Percentiles rank a stretch among this genome's conserved stretches.
These are phyloP conservation scores for Emericellopsis cladophorae DNA, from an alignment of 2,329 filamentous ascomycete species.

Conservation along the genomic window DNA sequence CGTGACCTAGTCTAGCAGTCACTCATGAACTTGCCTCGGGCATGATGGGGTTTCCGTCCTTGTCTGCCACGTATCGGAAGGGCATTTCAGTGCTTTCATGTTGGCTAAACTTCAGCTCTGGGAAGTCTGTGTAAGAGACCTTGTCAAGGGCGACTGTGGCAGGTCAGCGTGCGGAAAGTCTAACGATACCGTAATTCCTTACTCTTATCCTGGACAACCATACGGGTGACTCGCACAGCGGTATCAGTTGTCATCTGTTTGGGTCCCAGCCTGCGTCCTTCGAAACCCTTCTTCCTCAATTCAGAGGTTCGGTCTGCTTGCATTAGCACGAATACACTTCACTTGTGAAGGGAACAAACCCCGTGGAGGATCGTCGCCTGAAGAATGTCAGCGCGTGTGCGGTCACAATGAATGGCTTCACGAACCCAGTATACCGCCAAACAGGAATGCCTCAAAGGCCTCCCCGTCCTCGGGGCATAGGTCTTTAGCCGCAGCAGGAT, in stretches of 20 bases:
- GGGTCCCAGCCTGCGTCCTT: constrained; percentile 74
- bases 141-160: constrained; percentile 58
- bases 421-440: constrained; percentile 87
- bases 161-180: constrained; percentile 5
- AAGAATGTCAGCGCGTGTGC: neutral
- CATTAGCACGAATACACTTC: neutral
- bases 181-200: constrained; percentile 13
- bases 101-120: constrained; percentile 79
- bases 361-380: constrained; percentile 87
- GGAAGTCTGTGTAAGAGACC: constrained; percentile 75
- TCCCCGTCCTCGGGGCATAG: constrained; percentile 73
- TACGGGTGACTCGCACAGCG: constrained; percentile 82
- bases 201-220: constrained; percentile 79
- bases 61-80: constrained; percentile 80
- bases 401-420: neutral
- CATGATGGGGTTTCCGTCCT: constrained; percentile 75
- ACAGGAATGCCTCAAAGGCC: constrained; percentile 80
- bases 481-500: constrained; percentile 73
- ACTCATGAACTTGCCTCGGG: constrained; percentile 53
- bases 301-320: constrained; percentile 81
- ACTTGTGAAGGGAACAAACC: constrained; percentile 38
- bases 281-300: constrained; percentile 83
- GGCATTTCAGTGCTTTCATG: constrained; percentile 96
- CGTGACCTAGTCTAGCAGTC: neutral
- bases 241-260: constrained; percentile 99